phyloP scores from a whole-genome alignment of 345 rosid species.

The Psidium guajava region DNA sequence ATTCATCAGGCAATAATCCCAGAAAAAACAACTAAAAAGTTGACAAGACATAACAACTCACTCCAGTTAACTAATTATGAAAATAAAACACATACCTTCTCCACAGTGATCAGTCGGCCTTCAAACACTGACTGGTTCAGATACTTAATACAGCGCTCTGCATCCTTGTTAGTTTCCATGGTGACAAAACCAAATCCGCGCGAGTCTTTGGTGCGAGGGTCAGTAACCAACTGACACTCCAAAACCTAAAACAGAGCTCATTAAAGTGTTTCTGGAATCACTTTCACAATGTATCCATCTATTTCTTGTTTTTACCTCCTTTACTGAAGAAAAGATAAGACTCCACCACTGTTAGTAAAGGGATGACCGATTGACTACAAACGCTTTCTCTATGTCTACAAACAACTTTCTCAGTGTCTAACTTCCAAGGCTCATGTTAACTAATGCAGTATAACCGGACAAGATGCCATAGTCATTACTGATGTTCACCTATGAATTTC shows the following conservation, averaged over 20 bases:
- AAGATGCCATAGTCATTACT: neutral
- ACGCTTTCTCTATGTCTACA: neutral
- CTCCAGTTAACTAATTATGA: slow-evolving; percentile 2
- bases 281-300: neutral
- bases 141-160: slow-evolving; percentile 50
- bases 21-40: neutral
- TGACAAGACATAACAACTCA: slow-evolving; percentile 1
- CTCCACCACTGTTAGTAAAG: neutral
- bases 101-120: slow-evolving; percentile 55
- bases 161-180: slow-evolving; percentile 42
- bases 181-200: slow-evolving; percentile 70
- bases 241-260: slow-evolving; percentile 29
- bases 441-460: neutral
- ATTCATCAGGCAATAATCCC: slow-evolving; percentile 39
- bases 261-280: neutral
- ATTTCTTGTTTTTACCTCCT: neutral
- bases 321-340: neutral
- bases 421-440: neutral
- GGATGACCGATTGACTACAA: neutral
- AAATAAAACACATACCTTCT: slow-evolving; percentile 31
- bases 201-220: slow-evolving; percentile 51
- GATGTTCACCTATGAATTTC: neutral
- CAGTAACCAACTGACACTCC: slow-evolving; percentile 46
- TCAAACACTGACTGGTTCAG: slow-evolving; percentile 53
- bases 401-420: neutral